Percentiles rank a stretch among this genome's conserved stretches.
phyloP scores from a whole-genome alignment of 225 moss, liverwort and hornwort species.

The Marchantia paleacea region DNA sequence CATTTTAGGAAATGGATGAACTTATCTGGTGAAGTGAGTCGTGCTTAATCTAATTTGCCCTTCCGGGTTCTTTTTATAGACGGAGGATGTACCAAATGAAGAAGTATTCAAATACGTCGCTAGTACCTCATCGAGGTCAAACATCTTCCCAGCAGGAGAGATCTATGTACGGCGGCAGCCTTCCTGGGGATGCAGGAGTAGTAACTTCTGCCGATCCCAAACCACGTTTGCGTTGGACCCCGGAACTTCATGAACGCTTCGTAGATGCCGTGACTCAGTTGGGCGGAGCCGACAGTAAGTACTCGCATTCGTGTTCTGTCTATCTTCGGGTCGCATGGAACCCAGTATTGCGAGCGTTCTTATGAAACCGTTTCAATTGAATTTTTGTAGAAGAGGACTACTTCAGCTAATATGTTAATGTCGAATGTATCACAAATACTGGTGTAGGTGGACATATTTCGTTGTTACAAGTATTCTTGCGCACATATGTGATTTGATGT shows the following conservation, averaged over 20 bases:
- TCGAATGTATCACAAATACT: too few relatives aligned
- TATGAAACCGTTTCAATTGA: slow-evolving; percentile 17
- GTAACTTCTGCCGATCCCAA: slow-evolving; percentile 74
- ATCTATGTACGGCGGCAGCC: slow-evolving; percentile 51
- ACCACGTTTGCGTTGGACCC: slow-evolving; percentile 88
- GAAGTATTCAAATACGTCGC: slow-evolving; percentile 73
- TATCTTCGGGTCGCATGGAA: background rate
- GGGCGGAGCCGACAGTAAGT: slow-evolving; percentile 89
- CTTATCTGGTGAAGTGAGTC: background rate
- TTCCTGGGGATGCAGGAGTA: slow-evolving; percentile 52
- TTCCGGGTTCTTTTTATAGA: slow-evolving; percentile 11
- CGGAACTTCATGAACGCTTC: slow-evolving; percentile 87
- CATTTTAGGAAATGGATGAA: background rate
- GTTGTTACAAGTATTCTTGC: too few relatives aligned
- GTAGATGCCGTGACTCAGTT: slow-evolving; percentile 88
- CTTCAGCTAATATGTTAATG: too few relatives aligned
- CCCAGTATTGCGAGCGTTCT: background rate
- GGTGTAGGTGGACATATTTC: too few relatives aligned
- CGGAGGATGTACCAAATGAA: slow-evolving; percentile 94
- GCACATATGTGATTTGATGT: too few relatives aligned
- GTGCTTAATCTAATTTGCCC: background rate
- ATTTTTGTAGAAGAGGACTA: too few relatives aligned
- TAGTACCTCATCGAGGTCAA: slow-evolving; percentile 67
- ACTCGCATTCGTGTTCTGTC: background rate
- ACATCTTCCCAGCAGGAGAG: slow-evolving; percentile 63